A percentile compares a stretch with the other conserved stretches of the same genome.
Conservation (phyloP, 1,284 basidiomycete species). For the Trichosporon sp. region DNA sequence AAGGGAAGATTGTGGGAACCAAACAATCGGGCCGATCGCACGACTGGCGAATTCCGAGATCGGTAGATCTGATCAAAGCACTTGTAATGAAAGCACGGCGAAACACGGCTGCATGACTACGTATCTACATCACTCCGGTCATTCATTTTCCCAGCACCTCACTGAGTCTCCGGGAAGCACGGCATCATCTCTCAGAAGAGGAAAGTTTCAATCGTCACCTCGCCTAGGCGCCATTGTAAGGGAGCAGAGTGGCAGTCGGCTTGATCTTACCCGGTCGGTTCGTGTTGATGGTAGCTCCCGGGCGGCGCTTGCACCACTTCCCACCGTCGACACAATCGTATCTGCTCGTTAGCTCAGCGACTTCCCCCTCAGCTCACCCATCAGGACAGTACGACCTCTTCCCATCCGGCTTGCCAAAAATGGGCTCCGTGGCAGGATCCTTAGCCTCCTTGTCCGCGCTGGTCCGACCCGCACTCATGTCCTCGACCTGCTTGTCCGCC, state of each 20-base stretch:
- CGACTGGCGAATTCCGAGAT: too few species aligned
- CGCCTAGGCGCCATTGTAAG: too few species aligned
- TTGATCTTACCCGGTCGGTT: background rate
- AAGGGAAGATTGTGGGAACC: too few species aligned
- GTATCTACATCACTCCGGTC: too few species aligned
- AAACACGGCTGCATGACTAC: too few species aligned
- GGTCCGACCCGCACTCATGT: background rate
- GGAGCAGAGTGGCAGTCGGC: background rate
- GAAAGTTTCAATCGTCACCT: too few species aligned
- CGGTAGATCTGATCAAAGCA: too few species aligned
- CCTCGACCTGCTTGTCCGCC: background rate
- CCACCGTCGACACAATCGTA: background rate
- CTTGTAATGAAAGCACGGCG: too few species aligned
- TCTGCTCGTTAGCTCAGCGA: background rate
- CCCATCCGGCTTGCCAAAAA: background rate
- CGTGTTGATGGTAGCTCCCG: background rate
- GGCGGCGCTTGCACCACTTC: background rate
- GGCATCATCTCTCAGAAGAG: too few species aligned
- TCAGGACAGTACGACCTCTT: background rate
- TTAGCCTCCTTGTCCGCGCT: background rate
- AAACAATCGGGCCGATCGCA: too few species aligned
- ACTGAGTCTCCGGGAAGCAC: too few species aligned
- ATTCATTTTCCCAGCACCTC: too few species aligned
- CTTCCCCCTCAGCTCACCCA: background rate
- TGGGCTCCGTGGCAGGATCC: background rate